Base-by-base conservation (phyloP, 2,329 filamentous ascomycete species). In the Fusarium sacchari region DNA sequence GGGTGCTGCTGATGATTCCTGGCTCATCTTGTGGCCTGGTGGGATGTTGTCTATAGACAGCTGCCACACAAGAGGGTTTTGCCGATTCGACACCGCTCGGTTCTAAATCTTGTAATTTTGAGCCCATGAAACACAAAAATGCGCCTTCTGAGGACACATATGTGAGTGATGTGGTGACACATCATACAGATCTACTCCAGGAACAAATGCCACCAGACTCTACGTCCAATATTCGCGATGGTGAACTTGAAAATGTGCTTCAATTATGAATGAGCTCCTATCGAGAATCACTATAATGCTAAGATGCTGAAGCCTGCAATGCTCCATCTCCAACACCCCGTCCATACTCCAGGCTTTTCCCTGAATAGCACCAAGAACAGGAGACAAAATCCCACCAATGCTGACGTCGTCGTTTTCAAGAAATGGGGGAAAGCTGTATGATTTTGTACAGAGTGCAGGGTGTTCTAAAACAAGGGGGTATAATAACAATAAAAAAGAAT, bases 401-500 rank as follows among this genome's bases (percentile, higher is more conserved):
- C 58, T 57, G 47, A 58, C 60, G 50, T 26, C 44, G 26, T 46
- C 46, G 39, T 61, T 30, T 57, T 47, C 52, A 26, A 28, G 24
- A 30, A 49, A 30, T 12, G 11, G 11, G n/a, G 26, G 37, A 60
- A 59, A 28, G 32, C n/a, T 39, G 30, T 53, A 58, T 22, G 50
- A 47, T 53, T 57, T 56, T 56, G 39, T 63, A 46, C 42, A 53
- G 49, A 56, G 50, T 62, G 63, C 60, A 71, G 53, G 24, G 53
- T 52, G 59, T 57, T 56, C 50, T 58, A 72, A 69, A 74, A 74
- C 50, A 57, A 50, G 56, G 68, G 70, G 71, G 72, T 77, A 77
- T 78, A 78, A 69, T 78, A 71, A 78, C 67, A 65, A 70, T 60
- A 69, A 66, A 69, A 64, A 75, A 67, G n/a, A 56, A 66, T 71